phyloP scores from a whole-genome alignment of 2,329 filamentous ascomycete genomes.

The Teratosphaeria epicoccoides region DNA sequence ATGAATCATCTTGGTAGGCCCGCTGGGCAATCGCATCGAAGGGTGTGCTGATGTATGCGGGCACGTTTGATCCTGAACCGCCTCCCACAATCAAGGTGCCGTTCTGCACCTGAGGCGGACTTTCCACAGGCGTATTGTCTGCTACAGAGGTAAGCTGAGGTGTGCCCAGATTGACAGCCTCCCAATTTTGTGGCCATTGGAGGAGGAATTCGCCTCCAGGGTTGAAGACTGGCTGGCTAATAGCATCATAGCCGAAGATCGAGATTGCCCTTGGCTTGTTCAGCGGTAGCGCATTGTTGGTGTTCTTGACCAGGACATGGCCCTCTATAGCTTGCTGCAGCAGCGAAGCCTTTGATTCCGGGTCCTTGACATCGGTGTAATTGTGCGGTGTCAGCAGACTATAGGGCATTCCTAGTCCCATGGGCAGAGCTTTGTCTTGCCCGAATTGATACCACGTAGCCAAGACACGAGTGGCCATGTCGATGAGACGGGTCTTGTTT shows the following conservation, averaged over 20 bases:
- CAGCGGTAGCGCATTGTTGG: slow-evolving; percentile 45
- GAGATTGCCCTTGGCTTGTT: slow-evolving; percentile 40
- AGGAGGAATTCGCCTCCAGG: slow-evolving; percentile 7
- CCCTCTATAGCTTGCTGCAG: slow-evolving; percentile 52
- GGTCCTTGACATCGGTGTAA: slow-evolving; percentile 46
- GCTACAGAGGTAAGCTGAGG: slow-evolving; percentile 18
- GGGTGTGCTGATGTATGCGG: slow-evolving; percentile 25
- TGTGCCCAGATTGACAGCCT: slow-evolving; percentile 12
- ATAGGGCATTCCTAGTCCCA: slow-evolving; percentile 42
- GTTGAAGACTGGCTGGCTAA: slow-evolving; percentile 21
- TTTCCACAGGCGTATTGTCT: slow-evolving; percentile 22
- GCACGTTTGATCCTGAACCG: slow-evolving; percentile 25
- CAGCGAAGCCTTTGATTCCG: slow-evolving; percentile 38
- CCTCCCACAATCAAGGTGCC: slow-evolving; percentile 28
- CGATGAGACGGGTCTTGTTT: slow-evolving; percentile 43
- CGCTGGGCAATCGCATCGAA: slow-evolving; percentile 26
- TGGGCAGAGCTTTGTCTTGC: slow-evolving; percentile 36
- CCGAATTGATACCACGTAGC: slow-evolving; percentile 48
- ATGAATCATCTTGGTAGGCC: slow-evolving; percentile 43
- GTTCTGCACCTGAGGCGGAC: slow-evolving; percentile 17
- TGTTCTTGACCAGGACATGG: slow-evolving; percentile 55
- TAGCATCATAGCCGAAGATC: slow-evolving; percentile 51
- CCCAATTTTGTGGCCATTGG: slow-evolving; percentile 18
- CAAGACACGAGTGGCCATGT: slow-evolving; percentile 48
- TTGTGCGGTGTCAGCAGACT: slow-evolving; percentile 41